These are phyloP conservation scores for Pichia kluyveri DNA, from an alignment of 805 yeast genomes.

Conservation along the genomic window DNA sequence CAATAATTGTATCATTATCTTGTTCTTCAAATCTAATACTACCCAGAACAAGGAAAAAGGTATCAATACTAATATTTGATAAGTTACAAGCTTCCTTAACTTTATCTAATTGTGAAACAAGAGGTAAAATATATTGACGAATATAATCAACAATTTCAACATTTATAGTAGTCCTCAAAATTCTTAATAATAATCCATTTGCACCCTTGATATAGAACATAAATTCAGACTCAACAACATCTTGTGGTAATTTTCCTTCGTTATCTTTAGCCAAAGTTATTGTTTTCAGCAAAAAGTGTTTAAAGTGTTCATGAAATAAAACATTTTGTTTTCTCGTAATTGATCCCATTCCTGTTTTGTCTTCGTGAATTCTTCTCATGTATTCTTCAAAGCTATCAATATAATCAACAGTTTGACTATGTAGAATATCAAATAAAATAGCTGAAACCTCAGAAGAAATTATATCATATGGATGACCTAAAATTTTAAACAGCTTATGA, in stretches of 20 bases:
- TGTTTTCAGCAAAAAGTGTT: constrained; percentile 36
- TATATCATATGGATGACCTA: constrained; percentile 62
- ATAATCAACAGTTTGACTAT: constrained; percentile 12
- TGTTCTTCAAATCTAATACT: constrained; percentile 36
- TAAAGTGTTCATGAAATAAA: constrained; percentile 29
- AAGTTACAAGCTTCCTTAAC: constrained; percentile 77
- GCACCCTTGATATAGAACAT: constrained; percentile 59
- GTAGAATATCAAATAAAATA: constrained; percentile 34
- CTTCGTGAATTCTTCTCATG: constrained; percentile 23
- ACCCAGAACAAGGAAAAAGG: constrained; percentile 37
- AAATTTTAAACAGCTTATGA: constrained; percentile 34
- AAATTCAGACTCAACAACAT: constrained; percentile 49
- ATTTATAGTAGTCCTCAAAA: constrained; percentile 46
- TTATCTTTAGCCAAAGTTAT: constrained; percentile 25
- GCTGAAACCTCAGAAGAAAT: constrained; percentile 65
- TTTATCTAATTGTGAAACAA: constrained; percentile 51
- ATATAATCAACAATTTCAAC: constrained; percentile 44
- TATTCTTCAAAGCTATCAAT: constrained; percentile 28
- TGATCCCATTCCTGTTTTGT: constrained; percentile 24
- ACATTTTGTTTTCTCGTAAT: constrained; percentile 14
- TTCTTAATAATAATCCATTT: constrained; percentile 46
- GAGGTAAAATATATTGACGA: constrained; percentile 51
- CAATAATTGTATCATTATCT: constrained; percentile 34
- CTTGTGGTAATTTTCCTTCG: constrained; percentile 39
- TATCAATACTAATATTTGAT: constrained; percentile 48